Evolutionary conservation across 306 rosid species (phyloP).

Genomic region (Cercis canadensis): DNA sequence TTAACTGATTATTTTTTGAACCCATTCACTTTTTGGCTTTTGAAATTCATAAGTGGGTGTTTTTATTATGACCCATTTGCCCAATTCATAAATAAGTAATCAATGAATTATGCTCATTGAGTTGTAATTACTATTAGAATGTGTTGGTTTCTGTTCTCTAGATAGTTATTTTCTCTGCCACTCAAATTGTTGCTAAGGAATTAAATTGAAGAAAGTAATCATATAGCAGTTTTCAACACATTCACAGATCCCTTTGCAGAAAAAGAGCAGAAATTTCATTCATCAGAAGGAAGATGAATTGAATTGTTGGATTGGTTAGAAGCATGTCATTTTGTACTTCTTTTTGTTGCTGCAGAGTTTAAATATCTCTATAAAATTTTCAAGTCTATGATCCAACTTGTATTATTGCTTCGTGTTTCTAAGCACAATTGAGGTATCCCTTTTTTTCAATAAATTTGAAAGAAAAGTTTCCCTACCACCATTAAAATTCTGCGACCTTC

Average conservation of each 20-base stretch:
- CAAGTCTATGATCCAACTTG: background rate
- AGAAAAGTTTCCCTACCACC: background rate
- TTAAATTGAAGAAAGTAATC: background rate
- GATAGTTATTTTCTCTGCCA: background rate
- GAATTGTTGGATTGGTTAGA: background rate
- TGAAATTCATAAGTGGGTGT: background rate
- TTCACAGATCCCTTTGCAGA: background rate
- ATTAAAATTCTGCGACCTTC: background rate
- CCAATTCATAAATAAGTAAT: constrained; percentile 7
- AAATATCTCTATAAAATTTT: background rate
- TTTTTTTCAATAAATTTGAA: constrained; percentile 1
- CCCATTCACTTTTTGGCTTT: background rate
- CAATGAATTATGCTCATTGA: background rate
- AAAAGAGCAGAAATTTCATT: background rate
- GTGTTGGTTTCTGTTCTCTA: constrained; percentile 10
- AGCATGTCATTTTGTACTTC: background rate
- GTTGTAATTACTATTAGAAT: background rate
- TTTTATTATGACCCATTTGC: background rate
- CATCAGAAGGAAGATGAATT: background rate
- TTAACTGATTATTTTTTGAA: background rate
- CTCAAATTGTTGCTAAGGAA: background rate
- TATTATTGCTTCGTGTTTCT: background rate
- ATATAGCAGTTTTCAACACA: constrained; percentile 10
- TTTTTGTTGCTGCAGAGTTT: background rate
- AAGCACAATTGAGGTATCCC: background rate